Evolutionary conservation across 2,329 filamentous ascomycete species (phyloP).

Genomic region (Trichoderma arundinaceum): DNA sequence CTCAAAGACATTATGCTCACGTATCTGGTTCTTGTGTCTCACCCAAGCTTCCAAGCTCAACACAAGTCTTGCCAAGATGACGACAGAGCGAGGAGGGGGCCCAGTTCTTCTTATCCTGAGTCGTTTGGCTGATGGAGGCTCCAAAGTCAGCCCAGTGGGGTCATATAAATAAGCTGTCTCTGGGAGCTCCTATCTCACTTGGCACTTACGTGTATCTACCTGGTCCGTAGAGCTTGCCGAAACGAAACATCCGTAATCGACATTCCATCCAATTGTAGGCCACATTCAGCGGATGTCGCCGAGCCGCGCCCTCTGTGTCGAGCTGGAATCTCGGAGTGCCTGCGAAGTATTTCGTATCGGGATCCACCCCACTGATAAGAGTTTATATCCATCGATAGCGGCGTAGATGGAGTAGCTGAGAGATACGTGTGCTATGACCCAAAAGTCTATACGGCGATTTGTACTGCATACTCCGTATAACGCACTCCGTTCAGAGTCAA

Average conservation of each 20-base stretch:
- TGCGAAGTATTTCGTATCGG: neutral
- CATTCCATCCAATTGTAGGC: neutral
- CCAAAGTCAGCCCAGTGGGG: slow-evolving; percentile 14
- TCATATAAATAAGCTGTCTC: slow-evolving; percentile 16
- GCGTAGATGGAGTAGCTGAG: neutral
- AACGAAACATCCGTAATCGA: neutral
- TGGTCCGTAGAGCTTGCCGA: neutral
- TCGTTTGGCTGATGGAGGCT: slow-evolving; percentile 12
- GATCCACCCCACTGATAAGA: slow-evolving; percentile 16
- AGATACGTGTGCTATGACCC: too few species aligned
- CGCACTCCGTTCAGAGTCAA: neutral
- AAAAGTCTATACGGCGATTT: too few species aligned
- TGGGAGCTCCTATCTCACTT: neutral
- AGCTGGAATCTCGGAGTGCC: neutral
- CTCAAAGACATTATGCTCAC: slow-evolving; percentile 9
- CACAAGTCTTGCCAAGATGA: neutral
- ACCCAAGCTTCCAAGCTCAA: neutral
- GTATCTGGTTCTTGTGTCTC: neutral
- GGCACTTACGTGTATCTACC: neutral
- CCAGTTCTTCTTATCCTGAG: slow-evolving; percentile 11
- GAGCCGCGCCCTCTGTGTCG: neutral
- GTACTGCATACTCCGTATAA: neutral
- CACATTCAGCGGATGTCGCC: slow-evolving; percentile 14
- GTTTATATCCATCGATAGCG: neutral
- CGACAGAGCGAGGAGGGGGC: neutral